A percentile compares a stretch with the other conserved stretches of the same genome.
Evolutionary conservation across 75 land plant genomes (phyloP).

Genomic region (Picea glauca): DNA sequence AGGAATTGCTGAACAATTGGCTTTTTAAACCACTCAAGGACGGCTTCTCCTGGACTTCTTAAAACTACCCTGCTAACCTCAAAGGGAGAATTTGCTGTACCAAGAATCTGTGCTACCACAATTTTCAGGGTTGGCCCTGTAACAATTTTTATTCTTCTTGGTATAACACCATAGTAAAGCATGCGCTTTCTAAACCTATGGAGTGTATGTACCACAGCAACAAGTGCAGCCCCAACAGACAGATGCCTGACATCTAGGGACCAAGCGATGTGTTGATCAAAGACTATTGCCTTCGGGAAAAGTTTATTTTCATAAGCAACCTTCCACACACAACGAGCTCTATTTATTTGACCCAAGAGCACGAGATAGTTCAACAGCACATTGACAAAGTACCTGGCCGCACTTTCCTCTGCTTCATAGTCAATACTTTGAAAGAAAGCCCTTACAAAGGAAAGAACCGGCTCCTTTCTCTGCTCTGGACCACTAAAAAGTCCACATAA

Average conservation of each 20-base stretch:
- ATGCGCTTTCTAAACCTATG: slow-evolving; percentile 84
- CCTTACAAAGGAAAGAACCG: slow-evolving; percentile 68
- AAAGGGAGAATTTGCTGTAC: slow-evolving; percentile 71
- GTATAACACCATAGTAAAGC: slow-evolving; percentile 79
- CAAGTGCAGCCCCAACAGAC: slow-evolving; percentile 78
- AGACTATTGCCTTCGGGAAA: slow-evolving; percentile 85
- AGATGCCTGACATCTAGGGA: slow-evolving; percentile 74
- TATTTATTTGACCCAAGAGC: slow-evolving; percentile 79
- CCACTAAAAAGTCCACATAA: slow-evolving; percentile 83
- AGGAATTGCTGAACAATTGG: slow-evolving; percentile 85
- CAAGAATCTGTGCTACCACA: slow-evolving; percentile 64
- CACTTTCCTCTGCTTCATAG: slow-evolving; percentile 65
- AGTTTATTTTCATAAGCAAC: slow-evolving; percentile 85
- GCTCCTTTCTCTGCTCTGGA: slow-evolving; percentile 73
- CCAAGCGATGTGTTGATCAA: slow-evolving; percentile 86
- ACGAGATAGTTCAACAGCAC: slow-evolving; percentile 85
- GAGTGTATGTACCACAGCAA: slow-evolving; percentile 75
- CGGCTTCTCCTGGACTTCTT: slow-evolving; percentile 67
- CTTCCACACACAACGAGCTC: slow-evolving; percentile 88
- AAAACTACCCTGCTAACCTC: slow-evolving; percentile 75
- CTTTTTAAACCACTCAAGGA: slow-evolving; percentile 81
- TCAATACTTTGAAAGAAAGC: slow-evolving; percentile 72
- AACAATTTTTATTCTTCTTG: slow-evolving; percentile 75
- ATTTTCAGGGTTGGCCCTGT: slow-evolving; percentile 73
- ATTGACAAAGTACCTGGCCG: slow-evolving; percentile 72